phyloP scores from a whole-genome alignment of 1,284 basidiomycete species.

The Microstroma glucosiphilum region DNA sequence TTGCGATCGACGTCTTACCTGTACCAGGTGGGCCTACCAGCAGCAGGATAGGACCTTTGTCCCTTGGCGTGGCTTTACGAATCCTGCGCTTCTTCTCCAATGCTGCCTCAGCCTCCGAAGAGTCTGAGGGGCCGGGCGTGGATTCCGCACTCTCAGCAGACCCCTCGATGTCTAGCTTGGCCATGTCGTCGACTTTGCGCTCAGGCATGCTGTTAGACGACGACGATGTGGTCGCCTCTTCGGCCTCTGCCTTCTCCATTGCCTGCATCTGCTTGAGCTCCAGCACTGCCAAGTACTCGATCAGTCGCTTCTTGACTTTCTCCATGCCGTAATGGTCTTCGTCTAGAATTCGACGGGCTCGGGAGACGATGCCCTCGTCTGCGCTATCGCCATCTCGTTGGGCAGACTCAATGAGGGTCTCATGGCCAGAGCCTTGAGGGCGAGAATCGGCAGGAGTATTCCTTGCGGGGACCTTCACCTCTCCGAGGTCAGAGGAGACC shows the following conservation, averaged over 20 bases:
- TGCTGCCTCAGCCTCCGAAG: neutral
- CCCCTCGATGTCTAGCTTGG: constrained; percentile 15
- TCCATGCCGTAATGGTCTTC: constrained; percentile 54
- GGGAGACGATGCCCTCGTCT: constrained; percentile 38
- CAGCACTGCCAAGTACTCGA: constrained; percentile 54
- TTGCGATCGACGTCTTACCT: constrained; percentile 49
- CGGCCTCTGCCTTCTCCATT: constrained; percentile 30
- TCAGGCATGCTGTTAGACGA: neutral
- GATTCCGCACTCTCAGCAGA: neutral
- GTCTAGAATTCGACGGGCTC: constrained; percentile 49
- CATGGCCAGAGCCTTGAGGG: constrained; percentile 3
- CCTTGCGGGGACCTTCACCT: constrained; percentile 1
- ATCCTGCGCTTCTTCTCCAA: constrained; percentile 12
- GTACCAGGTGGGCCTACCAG: constrained; percentile 54
- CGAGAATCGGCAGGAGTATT: neutral
- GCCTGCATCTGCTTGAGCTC: constrained; percentile 51
- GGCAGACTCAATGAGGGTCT: constrained; percentile 7
- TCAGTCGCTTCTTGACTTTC: constrained; percentile 53
- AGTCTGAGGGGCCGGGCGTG: neutral
- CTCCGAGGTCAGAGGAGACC: constrained; percentile 29
- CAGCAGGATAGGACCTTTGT: constrained; percentile 72
- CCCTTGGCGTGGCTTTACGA: constrained; percentile 17
- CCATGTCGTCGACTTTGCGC: constrained; percentile 12
- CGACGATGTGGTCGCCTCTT: constrained; percentile 10
- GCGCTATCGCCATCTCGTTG: constrained; percentile 14